These are phyloP conservation scores for Pseudotsuga menziesii DNA, from an alignment of 75 land plant genomes.

Conservation along the genomic window DNA sequence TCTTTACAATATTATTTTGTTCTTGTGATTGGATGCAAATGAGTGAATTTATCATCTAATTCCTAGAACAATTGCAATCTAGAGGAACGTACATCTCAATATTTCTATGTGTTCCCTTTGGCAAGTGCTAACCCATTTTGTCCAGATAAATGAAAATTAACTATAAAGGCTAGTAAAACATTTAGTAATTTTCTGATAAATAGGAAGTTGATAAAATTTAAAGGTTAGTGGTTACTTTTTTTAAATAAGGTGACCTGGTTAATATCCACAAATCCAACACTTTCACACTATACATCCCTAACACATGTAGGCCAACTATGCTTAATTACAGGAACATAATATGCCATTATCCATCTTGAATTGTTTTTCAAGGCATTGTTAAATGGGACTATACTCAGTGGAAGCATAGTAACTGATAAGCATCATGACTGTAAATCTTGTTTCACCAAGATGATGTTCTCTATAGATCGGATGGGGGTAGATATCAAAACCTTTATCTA, in stretches of 20 bases:
- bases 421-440: neutral
- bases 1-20: too few species aligned
- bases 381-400: neutral
- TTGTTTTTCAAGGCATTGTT: neutral
- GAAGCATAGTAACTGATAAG: neutral
- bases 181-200: neutral
- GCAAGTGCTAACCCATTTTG: too few species aligned
- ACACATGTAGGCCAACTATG: neutral
- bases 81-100: too few species aligned
- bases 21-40: too few species aligned
- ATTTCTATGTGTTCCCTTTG: too few species aligned
- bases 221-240: neutral
- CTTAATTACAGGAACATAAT: neutral
- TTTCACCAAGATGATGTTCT: neutral
- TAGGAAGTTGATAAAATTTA: neutral
- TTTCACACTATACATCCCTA: neutral
- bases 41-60: too few species aligned
- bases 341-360: neutral
- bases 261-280: neutral
- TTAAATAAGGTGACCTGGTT: neutral
- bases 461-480: neutral
- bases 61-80: too few species aligned
- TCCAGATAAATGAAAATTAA: too few species aligned
- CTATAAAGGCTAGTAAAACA: neutral
- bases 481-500: neutral